Conservation (phyloP, 2,329 filamentous ascomycete genomes). For the Calycina herbarum region DNA sequence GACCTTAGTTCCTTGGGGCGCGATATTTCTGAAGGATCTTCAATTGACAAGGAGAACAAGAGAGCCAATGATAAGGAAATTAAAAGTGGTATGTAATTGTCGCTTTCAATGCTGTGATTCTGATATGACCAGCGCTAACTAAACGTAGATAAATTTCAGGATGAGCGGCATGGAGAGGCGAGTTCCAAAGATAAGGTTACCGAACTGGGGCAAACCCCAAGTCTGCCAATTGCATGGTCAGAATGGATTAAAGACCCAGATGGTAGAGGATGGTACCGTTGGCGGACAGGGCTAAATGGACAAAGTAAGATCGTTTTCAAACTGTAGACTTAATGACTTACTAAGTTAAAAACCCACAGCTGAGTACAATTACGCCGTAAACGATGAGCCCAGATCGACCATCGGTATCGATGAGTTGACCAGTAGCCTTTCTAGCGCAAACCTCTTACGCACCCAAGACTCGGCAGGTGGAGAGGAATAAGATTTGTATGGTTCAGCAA, state of each 20-base stretch:
- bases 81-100: no score
- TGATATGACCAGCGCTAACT: no score
- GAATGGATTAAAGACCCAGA: background rate
- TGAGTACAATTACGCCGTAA: background rate
- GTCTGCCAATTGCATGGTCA: background rate
- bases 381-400: background rate
- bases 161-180: no score
- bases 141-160: no score
- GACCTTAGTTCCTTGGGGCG: no score
- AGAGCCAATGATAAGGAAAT: no score
- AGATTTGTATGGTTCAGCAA: background rate
- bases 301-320: background rate
- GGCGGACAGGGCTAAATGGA: background rate
- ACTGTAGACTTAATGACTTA: background rate
- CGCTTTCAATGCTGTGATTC: no score
- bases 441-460: background rate
- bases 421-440: background rate
- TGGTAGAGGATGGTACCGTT: background rate
- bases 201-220: background rate
- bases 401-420: background rate
- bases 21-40: no score
- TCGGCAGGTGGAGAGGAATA: background rate
- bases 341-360: background rate
- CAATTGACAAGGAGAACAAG: no score
- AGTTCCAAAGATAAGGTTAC: no score